Conservation (phyloP, 768 basidiomycete genomes). For the Mycena sanguinolenta region DNA sequence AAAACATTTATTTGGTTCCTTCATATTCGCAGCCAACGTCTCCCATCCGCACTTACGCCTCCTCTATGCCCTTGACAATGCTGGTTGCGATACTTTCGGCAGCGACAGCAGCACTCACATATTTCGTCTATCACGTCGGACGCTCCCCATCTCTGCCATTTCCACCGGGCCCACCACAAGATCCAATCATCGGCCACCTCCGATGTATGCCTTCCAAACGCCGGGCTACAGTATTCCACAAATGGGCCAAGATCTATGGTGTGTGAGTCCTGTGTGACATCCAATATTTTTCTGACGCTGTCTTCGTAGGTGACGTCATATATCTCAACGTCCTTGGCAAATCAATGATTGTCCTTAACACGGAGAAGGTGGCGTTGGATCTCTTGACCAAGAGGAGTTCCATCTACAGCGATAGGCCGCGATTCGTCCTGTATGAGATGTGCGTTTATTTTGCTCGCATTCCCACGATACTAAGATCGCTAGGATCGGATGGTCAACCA, state of each 20-base stretch:
- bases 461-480: not conserved
- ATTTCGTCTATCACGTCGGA: not conserved
- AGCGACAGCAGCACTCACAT: not conserved
- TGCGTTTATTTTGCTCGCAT: not conserved
- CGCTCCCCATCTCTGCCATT: slow-evolving; percentile 6
- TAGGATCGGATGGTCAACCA: slow-evolving; percentile 39
- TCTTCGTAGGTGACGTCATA: not conserved
- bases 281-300: not conserved
- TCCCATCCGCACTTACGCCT: no score
- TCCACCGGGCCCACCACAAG: slow-evolving; percentile 53
- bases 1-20: no score
- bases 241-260: slow-evolving; percentile 49
- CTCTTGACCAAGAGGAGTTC: slow-evolving; percentile 25
- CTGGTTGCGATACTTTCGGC: no score
- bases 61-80: no score
- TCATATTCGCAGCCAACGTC: no score
- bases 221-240: slow-evolving; percentile 33
- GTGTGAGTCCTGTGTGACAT: slow-evolving; percentile 2
- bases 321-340: slow-evolving; percentile 39
- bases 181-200: slow-evolving; percentile 55
- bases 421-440: slow-evolving; percentile 13
- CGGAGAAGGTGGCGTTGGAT: slow-evolving; percentile 15
- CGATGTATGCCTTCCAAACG: slow-evolving; percentile 48
- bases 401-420: slow-evolving; percentile 30
- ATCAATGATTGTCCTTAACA: slow-evolving; percentile 13